These are phyloP conservation scores for Acanthamoeba triangularis DNA, from an alignment of 208 protist genomes.

Conservation along the genomic window DNA sequence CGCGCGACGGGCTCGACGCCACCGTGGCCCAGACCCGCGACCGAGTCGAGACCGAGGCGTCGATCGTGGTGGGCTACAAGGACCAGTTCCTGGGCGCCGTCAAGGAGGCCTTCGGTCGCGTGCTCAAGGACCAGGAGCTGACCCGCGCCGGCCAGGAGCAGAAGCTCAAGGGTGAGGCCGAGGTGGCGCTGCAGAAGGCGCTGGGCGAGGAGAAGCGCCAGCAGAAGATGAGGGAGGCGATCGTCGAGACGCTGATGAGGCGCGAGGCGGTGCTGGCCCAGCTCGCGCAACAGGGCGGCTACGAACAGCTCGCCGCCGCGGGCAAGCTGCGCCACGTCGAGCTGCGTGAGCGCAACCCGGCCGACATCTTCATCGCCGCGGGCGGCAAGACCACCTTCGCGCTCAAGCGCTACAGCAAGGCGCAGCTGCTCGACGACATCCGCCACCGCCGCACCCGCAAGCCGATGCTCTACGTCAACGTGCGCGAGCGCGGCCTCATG, in stretches of 20 bases:
- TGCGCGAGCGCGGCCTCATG: slow-evolving; percentile 16
- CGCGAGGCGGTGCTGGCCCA: not conserved
- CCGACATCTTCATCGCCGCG: not conserved
- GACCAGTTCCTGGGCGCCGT: slow-evolving; percentile 42
- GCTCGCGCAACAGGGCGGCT: not conserved
- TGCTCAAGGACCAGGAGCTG: slow-evolving; percentile 21
- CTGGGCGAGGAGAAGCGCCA: not conserved
- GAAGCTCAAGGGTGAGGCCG: slow-evolving; percentile 26
- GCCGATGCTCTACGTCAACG: slow-evolving; percentile 23
- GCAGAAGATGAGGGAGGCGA: not conserved
- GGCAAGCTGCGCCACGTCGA: not conserved
- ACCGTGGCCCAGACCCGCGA: not conserved
- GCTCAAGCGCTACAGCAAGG: slow-evolving; percentile 9
- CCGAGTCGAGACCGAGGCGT: slow-evolving; percentile 13
- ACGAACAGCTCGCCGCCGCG: not conserved
- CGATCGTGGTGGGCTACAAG: slow-evolving; percentile 9
- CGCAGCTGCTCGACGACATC: slow-evolving; percentile 37
- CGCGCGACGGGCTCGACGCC: not conserved
- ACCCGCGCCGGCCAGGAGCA: not conserved
- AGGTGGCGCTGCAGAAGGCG: slow-evolving; percentile 18
- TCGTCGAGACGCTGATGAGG: not conserved
- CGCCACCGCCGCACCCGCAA: not conserved
- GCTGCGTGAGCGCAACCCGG: not conserved
- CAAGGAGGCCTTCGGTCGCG: not conserved
- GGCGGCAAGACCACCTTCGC: slow-evolving; percentile 8